phyloP scores from a whole-genome alignment of 495 filamentous ascomycete genomes.

The Aspergillus hancockii region DNA sequence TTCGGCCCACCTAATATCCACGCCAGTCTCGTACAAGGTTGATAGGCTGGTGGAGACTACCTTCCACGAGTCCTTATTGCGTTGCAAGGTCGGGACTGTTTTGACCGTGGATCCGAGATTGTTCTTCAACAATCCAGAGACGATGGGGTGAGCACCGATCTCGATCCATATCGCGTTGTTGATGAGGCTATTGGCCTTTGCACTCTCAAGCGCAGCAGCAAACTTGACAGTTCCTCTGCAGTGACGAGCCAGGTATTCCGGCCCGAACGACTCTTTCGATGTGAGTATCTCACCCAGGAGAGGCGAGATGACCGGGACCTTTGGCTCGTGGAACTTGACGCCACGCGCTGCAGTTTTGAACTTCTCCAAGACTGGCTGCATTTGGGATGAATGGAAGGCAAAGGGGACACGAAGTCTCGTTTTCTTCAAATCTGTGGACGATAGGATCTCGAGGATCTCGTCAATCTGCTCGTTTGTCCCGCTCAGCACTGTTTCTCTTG shows the following conservation, averaged over 20 bases:
- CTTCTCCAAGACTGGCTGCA: constrained; percentile 69
- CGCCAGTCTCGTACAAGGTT: constrained; percentile 55
- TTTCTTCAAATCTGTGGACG: constrained; percentile 59
- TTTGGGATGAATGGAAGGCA: constrained; percentile 81
- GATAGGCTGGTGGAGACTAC: constrained; percentile 52
- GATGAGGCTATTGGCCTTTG: neutral
- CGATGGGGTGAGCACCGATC: constrained; percentile 39
- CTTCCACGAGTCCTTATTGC: constrained; percentile 49
- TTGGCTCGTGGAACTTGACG: constrained; percentile 58
- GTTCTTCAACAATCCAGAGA: constrained; percentile 20
- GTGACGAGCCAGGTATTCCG: constrained; percentile 64
- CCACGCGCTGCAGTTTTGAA: constrained; percentile 59
- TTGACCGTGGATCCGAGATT: constrained; percentile 25
- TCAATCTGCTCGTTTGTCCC: constrained; percentile 50
- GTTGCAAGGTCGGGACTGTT: constrained; percentile 48
- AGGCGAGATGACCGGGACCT: constrained; percentile 73
- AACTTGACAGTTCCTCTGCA: constrained; percentile 76
- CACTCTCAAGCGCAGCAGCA: constrained; percentile 54
- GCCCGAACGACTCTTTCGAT: constrained; percentile 53
- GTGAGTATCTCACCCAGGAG: constrained; percentile 59
- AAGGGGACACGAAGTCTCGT: constrained; percentile 72
- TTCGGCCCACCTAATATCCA: constrained; percentile 66
- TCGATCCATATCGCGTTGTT: constrained; percentile 30
- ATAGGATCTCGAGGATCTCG: constrained; percentile 56
- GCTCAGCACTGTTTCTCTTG: constrained; percentile 52